These are phyloP conservation scores for Cryptosporidium xiaoi DNA, from an alignment of 169 alveolate genomes.

Conservation along the genomic window DNA sequence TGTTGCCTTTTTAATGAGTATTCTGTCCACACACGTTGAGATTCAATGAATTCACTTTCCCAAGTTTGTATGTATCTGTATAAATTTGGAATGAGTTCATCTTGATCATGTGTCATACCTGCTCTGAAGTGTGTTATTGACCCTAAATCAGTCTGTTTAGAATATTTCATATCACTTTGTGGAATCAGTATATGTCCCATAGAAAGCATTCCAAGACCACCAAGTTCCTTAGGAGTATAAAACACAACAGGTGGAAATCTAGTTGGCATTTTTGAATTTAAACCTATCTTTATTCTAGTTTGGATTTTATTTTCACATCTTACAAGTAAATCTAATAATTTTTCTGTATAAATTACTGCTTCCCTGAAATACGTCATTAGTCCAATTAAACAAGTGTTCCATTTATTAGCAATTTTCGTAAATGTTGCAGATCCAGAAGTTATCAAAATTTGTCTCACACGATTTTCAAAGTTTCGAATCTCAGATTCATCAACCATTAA, in stretches of 20 bases:
- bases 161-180: conserved; percentile 97
- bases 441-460: conserved; percentile 98
- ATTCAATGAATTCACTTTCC: conserved; percentile 99
- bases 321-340: conserved; percentile 96
- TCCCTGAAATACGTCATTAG: conserved; percentile 99
- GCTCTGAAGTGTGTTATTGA: conserved; percentile 98
- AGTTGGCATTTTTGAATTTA: conserved; percentile 99
- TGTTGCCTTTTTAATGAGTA: conserved; percentile 98
- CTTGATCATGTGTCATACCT: conserved; percentile 99
- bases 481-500: conserved; percentile 98
- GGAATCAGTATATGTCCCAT: conserved; percentile 99
- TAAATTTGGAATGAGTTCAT: conserved; percentile 98
- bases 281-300: conserved; percentile 99
- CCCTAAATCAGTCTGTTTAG: conserved; percentile 98
- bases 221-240: conserved; percentile 99
- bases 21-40: conserved; percentile 99
- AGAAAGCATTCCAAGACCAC: conserved; percentile 99
- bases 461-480: conserved; percentile 94
- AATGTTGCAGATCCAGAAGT: conserved; percentile 99
- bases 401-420: conserved; percentile 99
- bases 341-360: conserved; percentile 99
- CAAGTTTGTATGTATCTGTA: conserved; percentile 98
- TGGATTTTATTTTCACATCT: conserved; percentile 98
- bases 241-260: conserved; percentile 99
- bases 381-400: conserved; percentile 99